Conservation (phyloP, 2,329 filamentous ascomycete species). For the Colletotrichum spinosum region DNA sequence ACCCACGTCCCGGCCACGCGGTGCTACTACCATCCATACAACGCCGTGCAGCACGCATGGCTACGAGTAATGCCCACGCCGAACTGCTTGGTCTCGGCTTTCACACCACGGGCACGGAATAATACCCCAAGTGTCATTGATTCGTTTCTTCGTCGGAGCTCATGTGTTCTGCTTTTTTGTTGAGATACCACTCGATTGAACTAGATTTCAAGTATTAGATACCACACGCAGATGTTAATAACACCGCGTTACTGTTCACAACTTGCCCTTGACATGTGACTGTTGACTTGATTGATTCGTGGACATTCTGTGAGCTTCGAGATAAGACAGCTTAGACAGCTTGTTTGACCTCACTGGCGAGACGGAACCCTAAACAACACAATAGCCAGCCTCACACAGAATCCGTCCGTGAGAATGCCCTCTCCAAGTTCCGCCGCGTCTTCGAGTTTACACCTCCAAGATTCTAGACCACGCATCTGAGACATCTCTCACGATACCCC, state of each 20-base stretch:
- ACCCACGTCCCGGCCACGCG: not conserved
- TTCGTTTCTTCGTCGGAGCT: slow-evolving; percentile 19
- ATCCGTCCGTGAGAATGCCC: no score
- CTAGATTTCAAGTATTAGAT: slow-evolving; percentile 35
- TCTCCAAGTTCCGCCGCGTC: no score
- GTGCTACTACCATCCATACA: not conserved
- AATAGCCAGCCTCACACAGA: no score
- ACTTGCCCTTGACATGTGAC: not conserved
- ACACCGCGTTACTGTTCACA: slow-evolving; percentile 6
- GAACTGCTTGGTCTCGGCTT: slow-evolving; percentile 13
- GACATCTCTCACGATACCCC: no score
- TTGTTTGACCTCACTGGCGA: no score
- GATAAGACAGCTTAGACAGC: no score
- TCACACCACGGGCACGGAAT: slow-evolving; percentile 16
- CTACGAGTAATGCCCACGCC: slow-evolving; percentile 32
- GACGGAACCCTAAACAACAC: no score
- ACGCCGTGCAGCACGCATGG: slow-evolving; percentile 9
- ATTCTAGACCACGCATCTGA: no score
- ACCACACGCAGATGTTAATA: slow-evolving; percentile 31
- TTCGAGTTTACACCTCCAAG: no score
- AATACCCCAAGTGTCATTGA: slow-evolving; percentile 21
- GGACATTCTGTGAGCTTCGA: no score
- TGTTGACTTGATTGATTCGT: not conserved
- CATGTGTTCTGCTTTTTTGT: slow-evolving; percentile 8
- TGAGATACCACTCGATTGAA: slow-evolving; percentile 36